A percentile compares a stretch with the other conserved stretches of the same genome.
Evolutionary conservation across 31 red algal species (phyloP).

Genomic region (Odonthalia washingtoniensis): DNA sequence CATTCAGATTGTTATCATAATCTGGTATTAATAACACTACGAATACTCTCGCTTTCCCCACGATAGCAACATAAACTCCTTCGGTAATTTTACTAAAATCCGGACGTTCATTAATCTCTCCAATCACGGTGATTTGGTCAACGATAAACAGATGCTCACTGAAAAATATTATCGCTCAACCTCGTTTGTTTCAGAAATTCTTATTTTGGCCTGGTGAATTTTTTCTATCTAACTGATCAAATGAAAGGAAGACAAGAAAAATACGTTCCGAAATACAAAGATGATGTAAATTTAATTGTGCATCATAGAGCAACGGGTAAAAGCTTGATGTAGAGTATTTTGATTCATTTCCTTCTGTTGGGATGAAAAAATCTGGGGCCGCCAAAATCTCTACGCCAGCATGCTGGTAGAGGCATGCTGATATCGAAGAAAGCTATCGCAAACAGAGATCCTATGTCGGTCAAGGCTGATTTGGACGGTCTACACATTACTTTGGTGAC

Average conservation of each 20-base stretch:
- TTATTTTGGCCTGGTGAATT: constrained; percentile 84
- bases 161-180: constrained; percentile 48
- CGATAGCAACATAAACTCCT: too few species aligned
- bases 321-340: constrained; percentile 47
- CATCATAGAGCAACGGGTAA: too few species aligned
- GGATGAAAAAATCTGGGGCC: constrained; percentile 84
- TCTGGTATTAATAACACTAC: constrained; percentile 52
- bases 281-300: too few species aligned
- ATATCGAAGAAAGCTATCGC: constrained; percentile 80
- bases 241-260: not conserved
- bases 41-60: not conserved
- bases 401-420: constrained; percentile 88
- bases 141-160: too few species aligned
- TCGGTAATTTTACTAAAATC: too few species aligned
- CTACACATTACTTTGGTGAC: constrained; percentile 73
- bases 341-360: constrained; percentile 83
- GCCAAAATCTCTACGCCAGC: too few species aligned
- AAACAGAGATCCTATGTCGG: constrained; percentile 54
- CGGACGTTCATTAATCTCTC: too few species aligned
- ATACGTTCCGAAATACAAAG: not conserved
- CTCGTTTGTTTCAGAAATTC: constrained; percentile 83
- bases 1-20: constrained; percentile 75
- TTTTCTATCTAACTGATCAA: constrained; percentile 71
- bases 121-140: too few species aligned
- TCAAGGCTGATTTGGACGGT: constrained; percentile 79